Evolutionary conservation across 106 monocot species (phyloP).

Genomic region (Allium cepa): DNA sequence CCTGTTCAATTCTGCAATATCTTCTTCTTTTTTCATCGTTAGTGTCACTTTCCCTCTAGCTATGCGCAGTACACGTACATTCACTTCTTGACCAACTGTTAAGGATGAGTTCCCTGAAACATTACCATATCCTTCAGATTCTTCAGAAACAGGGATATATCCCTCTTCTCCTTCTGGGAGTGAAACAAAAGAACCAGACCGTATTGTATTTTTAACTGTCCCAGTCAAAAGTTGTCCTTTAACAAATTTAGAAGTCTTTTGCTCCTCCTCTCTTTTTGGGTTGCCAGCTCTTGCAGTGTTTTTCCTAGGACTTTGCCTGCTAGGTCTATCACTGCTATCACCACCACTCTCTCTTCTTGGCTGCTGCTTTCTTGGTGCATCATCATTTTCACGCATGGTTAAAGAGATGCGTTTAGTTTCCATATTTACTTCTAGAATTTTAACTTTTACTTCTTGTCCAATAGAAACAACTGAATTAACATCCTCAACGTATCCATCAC

Average conservation of each 20-base stretch:
- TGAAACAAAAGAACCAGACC: conserved; percentile 61
- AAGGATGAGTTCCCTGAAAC: conserved; percentile 52
- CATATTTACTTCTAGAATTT: conserved; percentile 68
- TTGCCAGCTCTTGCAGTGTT: conserved; percentile 1
- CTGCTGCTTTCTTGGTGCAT: conserved; percentile 29
- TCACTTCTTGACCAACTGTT: conserved; percentile 59
- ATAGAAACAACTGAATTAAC: conserved; percentile 53
- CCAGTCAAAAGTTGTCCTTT: conserved; percentile 59
- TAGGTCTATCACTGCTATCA: conserved; percentile 38
- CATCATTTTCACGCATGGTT: conserved; percentile 68
- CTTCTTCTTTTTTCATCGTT: conserved; percentile 91
- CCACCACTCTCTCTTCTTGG: conserved; percentile 22
- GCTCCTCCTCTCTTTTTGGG: conserved; percentile 18
- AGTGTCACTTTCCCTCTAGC: conserved; percentile 64
- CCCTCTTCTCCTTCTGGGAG: conserved; percentile 91
- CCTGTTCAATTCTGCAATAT: conserved; percentile 51
- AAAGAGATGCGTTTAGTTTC: conserved; percentile 78
- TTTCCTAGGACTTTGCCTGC: conserved; percentile 31
- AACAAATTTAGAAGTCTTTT: conserved; percentile 41
- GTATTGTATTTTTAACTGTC: conserved; percentile 63
- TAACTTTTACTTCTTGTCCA: conserved; percentile 86
- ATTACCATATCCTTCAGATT: conserved; percentile 60
- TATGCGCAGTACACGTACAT: conserved; percentile 67
- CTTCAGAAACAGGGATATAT: conserved; percentile 78
- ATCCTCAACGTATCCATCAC: conserved; percentile 82